Evolutionary conservation across 2,329 filamentous ascomycete genomes (phyloP).

Genomic region (Bretziella fagacearum): DNA sequence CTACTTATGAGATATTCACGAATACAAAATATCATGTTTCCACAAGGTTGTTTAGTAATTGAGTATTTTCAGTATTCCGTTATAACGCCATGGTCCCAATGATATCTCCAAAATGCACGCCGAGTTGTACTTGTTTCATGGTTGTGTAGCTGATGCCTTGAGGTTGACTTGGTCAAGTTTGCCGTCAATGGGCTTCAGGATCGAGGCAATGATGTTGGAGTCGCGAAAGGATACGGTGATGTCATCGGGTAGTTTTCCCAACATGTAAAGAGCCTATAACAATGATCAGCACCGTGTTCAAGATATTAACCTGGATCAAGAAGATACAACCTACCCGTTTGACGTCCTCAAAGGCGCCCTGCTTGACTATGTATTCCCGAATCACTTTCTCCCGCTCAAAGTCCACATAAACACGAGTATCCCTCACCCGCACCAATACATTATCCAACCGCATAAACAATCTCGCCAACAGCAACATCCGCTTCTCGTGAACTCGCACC

Average conservation of each 20-base stretch:
- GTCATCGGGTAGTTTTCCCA: slow-evolving; percentile 46
- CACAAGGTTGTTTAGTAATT: background rate
- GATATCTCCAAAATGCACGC: too few relatives aligned
- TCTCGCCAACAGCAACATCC: slow-evolving; percentile 67
- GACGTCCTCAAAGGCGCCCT: slow-evolving; percentile 63
- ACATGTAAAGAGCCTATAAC: slow-evolving; percentile 30
- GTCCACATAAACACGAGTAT: slow-evolving; percentile 85
- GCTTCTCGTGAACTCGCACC: slow-evolving; percentile 76
- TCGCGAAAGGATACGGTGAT: slow-evolving; percentile 63
- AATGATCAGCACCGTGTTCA: background rate
- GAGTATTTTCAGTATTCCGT: background rate
- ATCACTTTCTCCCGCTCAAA: slow-evolving; percentile 65
- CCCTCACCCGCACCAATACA: slow-evolving; percentile 70
- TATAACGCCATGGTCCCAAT: background rate
- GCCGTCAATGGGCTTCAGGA: slow-evolving; percentile 28
- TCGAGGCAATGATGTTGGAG: slow-evolving; percentile 53
- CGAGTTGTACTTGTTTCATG: too few relatives aligned
- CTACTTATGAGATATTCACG: slow-evolving; percentile 3
- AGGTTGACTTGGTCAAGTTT: slow-evolving; percentile 12
- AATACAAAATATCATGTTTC: slow-evolving; percentile 1
- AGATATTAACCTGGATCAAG: background rate
- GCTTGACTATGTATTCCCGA: slow-evolving; percentile 77
- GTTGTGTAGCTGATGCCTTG: background rate
- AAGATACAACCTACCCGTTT: slow-evolving; percentile 38
- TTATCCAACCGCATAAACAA: slow-evolving; percentile 90